Conservation (phyloP, 441 rosid species). For the Omphalea diandra region DNA sequence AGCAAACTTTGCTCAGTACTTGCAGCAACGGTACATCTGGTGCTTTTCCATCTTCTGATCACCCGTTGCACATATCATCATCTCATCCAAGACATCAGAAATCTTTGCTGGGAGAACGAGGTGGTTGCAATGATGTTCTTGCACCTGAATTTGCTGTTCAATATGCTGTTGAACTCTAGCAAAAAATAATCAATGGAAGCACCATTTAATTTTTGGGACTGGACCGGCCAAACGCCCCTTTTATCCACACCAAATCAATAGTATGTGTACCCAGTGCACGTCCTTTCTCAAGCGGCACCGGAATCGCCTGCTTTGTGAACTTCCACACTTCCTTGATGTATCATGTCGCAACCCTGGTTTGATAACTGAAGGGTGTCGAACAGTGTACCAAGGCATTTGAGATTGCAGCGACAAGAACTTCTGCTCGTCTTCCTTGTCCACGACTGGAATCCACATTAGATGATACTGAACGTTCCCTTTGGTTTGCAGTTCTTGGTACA, state of each 20-base stretch:
- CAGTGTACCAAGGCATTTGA: not conserved
- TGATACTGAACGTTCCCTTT: not conserved
- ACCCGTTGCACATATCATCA: not conserved
- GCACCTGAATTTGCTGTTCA: not conserved
- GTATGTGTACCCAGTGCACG: not conserved
- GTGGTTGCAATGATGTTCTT: slow-evolving; percentile 7
- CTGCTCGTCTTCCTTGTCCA: not conserved
- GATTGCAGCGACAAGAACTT: not conserved
- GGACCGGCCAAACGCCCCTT: not conserved
- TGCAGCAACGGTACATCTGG: not conserved
- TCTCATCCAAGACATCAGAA: not conserved
- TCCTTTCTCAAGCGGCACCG: not conserved
- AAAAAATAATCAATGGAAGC: not conserved
- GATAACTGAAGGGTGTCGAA: not conserved
- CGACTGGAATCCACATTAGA: not conserved
- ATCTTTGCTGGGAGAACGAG: not conserved
- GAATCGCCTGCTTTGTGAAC: not conserved
- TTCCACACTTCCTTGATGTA: not conserved
- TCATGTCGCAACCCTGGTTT: not conserved
- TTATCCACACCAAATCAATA: not conserved
- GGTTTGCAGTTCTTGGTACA: not conserved
- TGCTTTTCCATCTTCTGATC: not conserved
- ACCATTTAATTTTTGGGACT: not conserved
- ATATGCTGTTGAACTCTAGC: not conserved
- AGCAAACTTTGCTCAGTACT: not conserved